Conservation (phyloP, 805 yeast genomes). For the Cyberlindnera meyerae region DNA sequence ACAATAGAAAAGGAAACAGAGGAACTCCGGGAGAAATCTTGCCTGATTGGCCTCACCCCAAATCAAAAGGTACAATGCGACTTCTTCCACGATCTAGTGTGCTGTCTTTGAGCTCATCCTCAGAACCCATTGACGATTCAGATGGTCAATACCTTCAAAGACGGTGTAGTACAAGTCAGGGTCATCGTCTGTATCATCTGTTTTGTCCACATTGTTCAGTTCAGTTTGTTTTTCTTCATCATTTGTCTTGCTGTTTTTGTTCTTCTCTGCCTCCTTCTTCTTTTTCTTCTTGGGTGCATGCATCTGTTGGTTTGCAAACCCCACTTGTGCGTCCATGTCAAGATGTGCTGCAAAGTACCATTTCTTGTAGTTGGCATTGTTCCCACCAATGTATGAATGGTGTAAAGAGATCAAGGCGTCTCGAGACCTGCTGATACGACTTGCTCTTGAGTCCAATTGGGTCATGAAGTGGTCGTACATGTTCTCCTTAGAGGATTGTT, state of each 20-base stretch:
- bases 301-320: slow-evolving; percentile 51
- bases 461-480: slow-evolving; percentile 78
- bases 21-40: slow-evolving; percentile 82
- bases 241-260: slow-evolving; percentile 31
- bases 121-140: slow-evolving; percentile 60
- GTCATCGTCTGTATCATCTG: slow-evolving; percentile 49
- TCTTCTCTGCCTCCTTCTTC: slow-evolving; percentile 40
- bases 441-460: slow-evolving; percentile 80
- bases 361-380: slow-evolving; percentile 75
- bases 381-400: slow-evolving; percentile 91
- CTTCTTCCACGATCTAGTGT: slow-evolving; percentile 52
- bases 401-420: slow-evolving; percentile 74
- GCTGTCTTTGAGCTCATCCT: slow-evolving; percentile 45
- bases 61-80: slow-evolving; percentile 65
- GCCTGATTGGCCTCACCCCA: slow-evolving; percentile 89
- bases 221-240: slow-evolving; percentile 41
- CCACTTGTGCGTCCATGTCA: slow-evolving; percentile 67
- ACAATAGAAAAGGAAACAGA: slow-evolving; percentile 79
- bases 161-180: slow-evolving; percentile 38
- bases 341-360: slow-evolving; percentile 90
- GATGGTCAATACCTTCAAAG: too few species aligned
- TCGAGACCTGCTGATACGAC: slow-evolving; percentile 61
- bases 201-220: slow-evolving; percentile 42
- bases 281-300: slow-evolving; percentile 40
- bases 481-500: slow-evolving; percentile 68